Base-by-base conservation (phyloP, 2,329 filamentous ascomycete species). In the Cytospora schulzeri region DNA sequence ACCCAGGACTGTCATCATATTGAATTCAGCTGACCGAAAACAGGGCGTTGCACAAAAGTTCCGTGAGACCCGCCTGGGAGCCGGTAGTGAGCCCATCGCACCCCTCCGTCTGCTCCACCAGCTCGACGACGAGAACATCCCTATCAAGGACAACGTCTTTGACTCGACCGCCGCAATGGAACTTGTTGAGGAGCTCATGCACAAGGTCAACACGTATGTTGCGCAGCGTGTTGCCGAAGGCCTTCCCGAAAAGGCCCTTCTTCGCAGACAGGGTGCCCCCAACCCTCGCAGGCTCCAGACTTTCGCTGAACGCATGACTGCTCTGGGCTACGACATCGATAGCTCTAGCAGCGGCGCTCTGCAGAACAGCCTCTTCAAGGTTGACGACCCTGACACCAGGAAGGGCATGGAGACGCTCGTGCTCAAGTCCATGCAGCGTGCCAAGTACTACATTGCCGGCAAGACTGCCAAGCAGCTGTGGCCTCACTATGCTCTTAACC, bases 321-420 rank as follows among this genome's bases (percentile, higher is more conserved):
- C 91, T 57, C 87, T 98, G 70, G 93, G 93, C 53, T 96, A 93
- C 75, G 90, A 94, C 45, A 90, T 98, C 57, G 94, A 99, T 74
- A 88, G 89, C 14, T 88, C 90, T 52, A 96, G 91, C 83, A 97
- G 94, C 73, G 93, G 93, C 60, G 88, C 90, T 59, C 83, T 99
- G 50, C 95, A 98, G 78, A 96, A 93, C 81, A 97, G 94, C 76
- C 82, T 99, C 56, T 98, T 97, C 85, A 91, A 92, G 77, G 88
- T 99, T 51, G 89, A 96, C 55, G 93, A 99, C 75, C 79, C 86
- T 41, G 92, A 96, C 70, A 83, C 97, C 68, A 91, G 95, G 73
- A 97, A 96, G 87, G 95, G 95, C 68, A 97, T 99, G 91, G 95
- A 99, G 83, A 97, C 94, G 2, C 81, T 98, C 33, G 83, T 98